Evolutionary conservation across 371 early-diverging fungal genomes (phyloP), one percentile per base, ranked within the genome.

Genomic region (Lichtheimia corymbifera): DNA sequence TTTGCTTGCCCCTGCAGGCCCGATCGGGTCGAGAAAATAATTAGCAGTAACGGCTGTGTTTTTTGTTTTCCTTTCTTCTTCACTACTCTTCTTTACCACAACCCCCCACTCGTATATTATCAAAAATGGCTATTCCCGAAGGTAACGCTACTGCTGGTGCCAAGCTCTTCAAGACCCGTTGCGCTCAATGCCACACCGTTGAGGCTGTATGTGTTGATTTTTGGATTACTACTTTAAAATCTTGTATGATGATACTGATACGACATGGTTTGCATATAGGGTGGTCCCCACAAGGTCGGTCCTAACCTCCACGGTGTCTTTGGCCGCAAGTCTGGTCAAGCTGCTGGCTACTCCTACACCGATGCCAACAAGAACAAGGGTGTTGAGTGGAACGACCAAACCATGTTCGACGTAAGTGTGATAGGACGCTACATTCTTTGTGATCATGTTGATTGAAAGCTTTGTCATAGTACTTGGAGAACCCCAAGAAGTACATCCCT

Each of bases 151-250:
- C 68, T 61, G 76, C 73, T 65, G 98, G 98, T 76, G 96, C 96
- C 68, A 95, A 95, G 88, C 94, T 97, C 78, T 98, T 98, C 93
- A 95, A 96, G 88, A 96, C 97, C 67, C 93, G 98, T 65, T 98
- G 98, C 72, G 95, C 96, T 59, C 94, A 94, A 73, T 98, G 98
- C 89, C 97, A 98, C 88, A 96, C 95, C 62, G 89, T 93, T 35
- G 96, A 96, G 70, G 81, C 72, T 64, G 93, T 90, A 79, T 73
- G 71, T 70, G 41, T 15, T 53, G 43, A 22, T 64, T 40, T 35
- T 20, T 25, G 4, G 4, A 13, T 27, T 18, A 25, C 2, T 14
- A 18, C 9, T 15, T 43, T 40, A 51, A 51, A 27, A 51, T 50
- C 45, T 18, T 15, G 45, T 18, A 35, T 35, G 9, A 35, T 35